phyloP scores from a whole-genome alignment of 306 rosid genomes.

The Casuarina cunninghamiana region DNA sequence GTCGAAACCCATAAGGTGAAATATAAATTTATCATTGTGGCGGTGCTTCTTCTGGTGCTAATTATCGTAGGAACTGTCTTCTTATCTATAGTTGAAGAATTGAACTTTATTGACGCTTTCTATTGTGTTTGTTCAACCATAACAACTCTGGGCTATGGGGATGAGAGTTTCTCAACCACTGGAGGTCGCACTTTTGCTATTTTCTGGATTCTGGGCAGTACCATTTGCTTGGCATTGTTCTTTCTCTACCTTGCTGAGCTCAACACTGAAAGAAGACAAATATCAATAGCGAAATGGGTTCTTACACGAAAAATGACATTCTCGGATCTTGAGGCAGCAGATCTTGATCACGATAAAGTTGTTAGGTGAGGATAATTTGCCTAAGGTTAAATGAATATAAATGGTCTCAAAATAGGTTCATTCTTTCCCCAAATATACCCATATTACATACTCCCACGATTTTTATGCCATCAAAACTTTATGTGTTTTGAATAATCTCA shows the following conservation, averaged over 20 bases:
- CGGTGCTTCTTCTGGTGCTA: constrained; percentile 40
- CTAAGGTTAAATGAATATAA: not conserved
- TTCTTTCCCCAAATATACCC: not conserved
- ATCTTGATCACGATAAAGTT: constrained; percentile 72
- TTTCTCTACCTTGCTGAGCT: constrained; percentile 75
- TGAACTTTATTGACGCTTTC: constrained; percentile 60
- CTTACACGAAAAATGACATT: constrained; percentile 50
- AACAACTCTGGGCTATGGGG: constrained; percentile 87
- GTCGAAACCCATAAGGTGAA: constrained; percentile 42
- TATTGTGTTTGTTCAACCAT: constrained; percentile 84
- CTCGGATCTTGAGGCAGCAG: constrained; percentile 77
- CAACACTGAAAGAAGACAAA: constrained; percentile 67
- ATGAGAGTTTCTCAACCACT: constrained; percentile 68
- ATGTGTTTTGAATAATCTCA: constrained; percentile 1
- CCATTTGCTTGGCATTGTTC: constrained; percentile 73
- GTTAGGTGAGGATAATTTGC: constrained; percentile 50
- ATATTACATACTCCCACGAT: not conserved
- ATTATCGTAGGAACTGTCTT: constrained; percentile 52
- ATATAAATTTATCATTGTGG: constrained; percentile 55
- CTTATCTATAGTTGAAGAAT: constrained; percentile 49
- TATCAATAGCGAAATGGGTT: constrained; percentile 49
- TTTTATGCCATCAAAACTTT: not conserved
- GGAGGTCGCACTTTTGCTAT: constrained; percentile 70
- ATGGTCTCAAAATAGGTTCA: not conserved
- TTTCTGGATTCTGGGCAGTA: constrained; percentile 79